These are phyloP conservation scores for Agaricus blazei DNA, from an alignment of 768 basidiomycete genomes.

Conservation along the genomic window DNA sequence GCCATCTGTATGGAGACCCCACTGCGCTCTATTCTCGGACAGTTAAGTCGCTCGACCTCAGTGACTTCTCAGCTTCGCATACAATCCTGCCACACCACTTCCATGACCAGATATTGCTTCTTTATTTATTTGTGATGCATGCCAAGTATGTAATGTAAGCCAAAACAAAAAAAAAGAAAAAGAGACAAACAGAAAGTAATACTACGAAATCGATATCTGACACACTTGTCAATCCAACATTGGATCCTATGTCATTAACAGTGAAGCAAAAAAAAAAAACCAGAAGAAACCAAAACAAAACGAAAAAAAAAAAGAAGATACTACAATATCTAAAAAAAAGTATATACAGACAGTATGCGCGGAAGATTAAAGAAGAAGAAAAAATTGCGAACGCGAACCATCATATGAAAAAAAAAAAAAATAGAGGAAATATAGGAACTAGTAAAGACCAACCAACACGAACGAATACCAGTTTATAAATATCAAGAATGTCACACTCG, in stretches of 20 bases:
- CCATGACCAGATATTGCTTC: background rate
- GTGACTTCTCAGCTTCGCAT: background rate
- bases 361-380: background rate
- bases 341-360: background rate
- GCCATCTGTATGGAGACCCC: background rate
- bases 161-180: background rate
- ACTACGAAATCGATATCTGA: background rate
- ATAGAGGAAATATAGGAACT: background rate
- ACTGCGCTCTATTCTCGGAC: background rate
- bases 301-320: background rate
- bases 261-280: background rate
- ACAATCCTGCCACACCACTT: background rate
- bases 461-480: constrained; percentile 1
- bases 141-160: background rate
- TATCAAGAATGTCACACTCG: too few species aligned
- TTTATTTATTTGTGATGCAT: background rate
- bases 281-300: too few species aligned
- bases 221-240: background rate
- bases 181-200: background rate
- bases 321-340: constrained; percentile 2
- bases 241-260: background rate
- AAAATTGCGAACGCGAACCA: background rate
- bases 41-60: background rate
- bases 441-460: background rate
- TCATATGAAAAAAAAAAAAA: constrained; percentile 2